Conservation (phyloP, 805 yeast species). For the Wickerhamiella bombiphila region DNA sequence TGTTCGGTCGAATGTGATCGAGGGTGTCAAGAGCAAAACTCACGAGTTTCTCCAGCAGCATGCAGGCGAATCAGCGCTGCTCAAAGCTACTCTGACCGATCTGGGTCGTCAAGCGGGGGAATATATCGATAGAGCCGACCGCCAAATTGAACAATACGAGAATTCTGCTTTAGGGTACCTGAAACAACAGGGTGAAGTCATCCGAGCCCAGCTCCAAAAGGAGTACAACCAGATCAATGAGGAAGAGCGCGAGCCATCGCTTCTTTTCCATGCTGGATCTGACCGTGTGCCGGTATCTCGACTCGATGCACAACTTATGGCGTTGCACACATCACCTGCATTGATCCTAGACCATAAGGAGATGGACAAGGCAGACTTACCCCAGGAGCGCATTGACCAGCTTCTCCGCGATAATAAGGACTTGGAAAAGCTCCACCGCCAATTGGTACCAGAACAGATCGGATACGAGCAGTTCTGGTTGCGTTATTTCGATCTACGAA, state of each 20-base stretch:
- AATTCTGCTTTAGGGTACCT: constrained; percentile 49
- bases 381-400: constrained; percentile 34
- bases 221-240: constrained; percentile 17
- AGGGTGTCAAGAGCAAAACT: not conserved
- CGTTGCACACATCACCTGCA: constrained; percentile 36
- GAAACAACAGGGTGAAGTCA: constrained; percentile 37
- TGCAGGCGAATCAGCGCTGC: constrained; percentile 8
- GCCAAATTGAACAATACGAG: constrained; percentile 61
- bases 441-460: constrained; percentile 50
- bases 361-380: constrained; percentile 28
- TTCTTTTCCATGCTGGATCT: constrained; percentile 30
- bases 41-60: constrained; percentile 8
- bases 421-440: constrained; percentile 40
- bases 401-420: constrained; percentile 34
- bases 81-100: constrained; percentile 22
- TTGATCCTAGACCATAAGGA: constrained; percentile 28
- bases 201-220: constrained; percentile 30
- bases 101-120: constrained; percentile 37
- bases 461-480: constrained; percentile 59
- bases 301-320: constrained; percentile 48
- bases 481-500: constrained; percentile 44
- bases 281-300: constrained; percentile 33
- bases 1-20: not conserved
- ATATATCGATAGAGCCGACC: constrained; percentile 56
- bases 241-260: constrained; percentile 1